These are phyloP conservation scores for Populus ilicifolia DNA, from an alignment of 345 rosid genomes.

Conservation along the genomic window DNA sequence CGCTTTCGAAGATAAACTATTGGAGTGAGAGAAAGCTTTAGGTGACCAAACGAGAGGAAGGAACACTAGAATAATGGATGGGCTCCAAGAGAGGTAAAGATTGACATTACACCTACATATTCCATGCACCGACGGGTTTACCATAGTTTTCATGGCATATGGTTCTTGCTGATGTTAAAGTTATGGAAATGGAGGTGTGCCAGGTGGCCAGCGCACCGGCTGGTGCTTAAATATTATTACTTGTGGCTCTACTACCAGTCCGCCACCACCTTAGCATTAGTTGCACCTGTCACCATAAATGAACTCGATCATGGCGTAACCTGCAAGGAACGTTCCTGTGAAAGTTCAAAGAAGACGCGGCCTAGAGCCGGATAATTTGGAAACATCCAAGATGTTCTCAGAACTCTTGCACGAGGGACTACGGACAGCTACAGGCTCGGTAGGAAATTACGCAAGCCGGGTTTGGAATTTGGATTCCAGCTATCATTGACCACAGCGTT, in stretches of 20 bases:
- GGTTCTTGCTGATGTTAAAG: background rate
- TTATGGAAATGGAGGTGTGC: background rate
- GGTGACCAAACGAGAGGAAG: conserved; percentile 1
- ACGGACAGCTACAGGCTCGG: background rate
- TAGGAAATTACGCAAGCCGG: background rate
- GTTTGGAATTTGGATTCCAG: background rate
- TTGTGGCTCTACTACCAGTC: too few relatives aligned
- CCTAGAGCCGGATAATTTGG: background rate
- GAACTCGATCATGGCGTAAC: background rate
- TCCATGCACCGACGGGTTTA: background rate
- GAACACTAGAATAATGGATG: background rate
- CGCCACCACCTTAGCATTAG: background rate
- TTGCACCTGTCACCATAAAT: background rate
- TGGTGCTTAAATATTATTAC: too few relatives aligned
- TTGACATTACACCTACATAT: background rate
- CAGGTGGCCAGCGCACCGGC: background rate
- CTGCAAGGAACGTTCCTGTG: too few relatives aligned
- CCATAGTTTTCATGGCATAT: background rate
- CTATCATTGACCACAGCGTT: background rate
- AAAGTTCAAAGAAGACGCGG: background rate
- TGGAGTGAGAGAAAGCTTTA: background rate
- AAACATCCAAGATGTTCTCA: too few relatives aligned
- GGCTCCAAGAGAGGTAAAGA: background rate
- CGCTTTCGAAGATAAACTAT: background rate
- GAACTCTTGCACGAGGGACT: too few relatives aligned